Base-by-base conservation (phyloP, 2,329 filamentous ascomycete genomes). In the Venturia asperata region DNA sequence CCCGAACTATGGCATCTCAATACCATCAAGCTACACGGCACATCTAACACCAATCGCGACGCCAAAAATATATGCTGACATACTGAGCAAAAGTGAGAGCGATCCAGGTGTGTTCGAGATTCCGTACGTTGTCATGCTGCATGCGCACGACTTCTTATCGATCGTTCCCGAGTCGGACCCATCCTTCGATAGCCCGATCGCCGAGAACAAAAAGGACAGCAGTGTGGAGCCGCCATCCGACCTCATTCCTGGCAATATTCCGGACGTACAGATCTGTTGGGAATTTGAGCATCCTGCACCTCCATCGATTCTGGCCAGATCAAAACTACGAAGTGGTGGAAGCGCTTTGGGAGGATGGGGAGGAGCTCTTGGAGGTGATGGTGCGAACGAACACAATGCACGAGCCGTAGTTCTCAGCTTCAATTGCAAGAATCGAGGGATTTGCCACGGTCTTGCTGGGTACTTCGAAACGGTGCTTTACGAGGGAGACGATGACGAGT, bases 401-500 rank as follows among this genome's bases (percentile, higher is more conserved):
- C 84, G 95, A n/a, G 87, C 87, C 70, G 89, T 88, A 70, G 87
- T 88, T 64, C 78, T 93, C 62, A 87, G 84, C 0, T 99, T 97
- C 76, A 87, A 89, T 2, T 89, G 90, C 70, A 83, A 85, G 61
- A 83, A 90, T 67, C 84, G 90, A 34, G 93, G 93, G 43, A 88
- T 94, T 9, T 90, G 92, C 43, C 94, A 99, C 74, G 94, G 94
- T 1, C 77, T 99, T 52, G 94, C 87, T 0, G 94, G 93, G 0
- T 99, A 97, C 75, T 99, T 99, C 74, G 94, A 99, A 78, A 91
- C 92, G 0, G 91, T 96, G n/a, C 82, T 99, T 24, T 99, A 97
- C 74, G 82, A 83, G 70, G 83, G 42, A 2, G 34, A 30, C 4
- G 63, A 64, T 58, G 47, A 41, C 17, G 52, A 64, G 69, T 73